phyloP scores from a whole-genome alignment of 306 rosid species.

The Malus asiatica region DNA sequence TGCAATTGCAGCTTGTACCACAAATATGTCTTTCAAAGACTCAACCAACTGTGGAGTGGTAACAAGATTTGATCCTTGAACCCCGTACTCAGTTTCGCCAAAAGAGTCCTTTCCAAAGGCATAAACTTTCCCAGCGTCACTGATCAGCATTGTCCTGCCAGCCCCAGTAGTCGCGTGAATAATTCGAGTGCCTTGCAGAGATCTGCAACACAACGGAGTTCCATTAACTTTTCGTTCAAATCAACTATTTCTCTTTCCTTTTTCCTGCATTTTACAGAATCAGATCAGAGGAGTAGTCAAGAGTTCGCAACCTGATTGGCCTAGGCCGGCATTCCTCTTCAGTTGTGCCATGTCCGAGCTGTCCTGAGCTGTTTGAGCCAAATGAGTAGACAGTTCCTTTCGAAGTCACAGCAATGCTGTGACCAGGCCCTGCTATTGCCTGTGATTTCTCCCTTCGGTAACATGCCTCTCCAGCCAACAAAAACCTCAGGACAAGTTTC shows the following conservation, averaged over 20 bases:
- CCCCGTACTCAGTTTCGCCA: slow-evolving; percentile 73
- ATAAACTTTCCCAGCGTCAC: slow-evolving; percentile 78
- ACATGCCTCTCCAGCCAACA: slow-evolving; percentile 85
- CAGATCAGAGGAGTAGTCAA: slow-evolving; percentile 12
- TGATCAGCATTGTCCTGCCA: slow-evolving; percentile 89
- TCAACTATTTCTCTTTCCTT: slow-evolving; percentile 33
- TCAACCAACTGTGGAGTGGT: slow-evolving; percentile 66
- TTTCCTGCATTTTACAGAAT: slow-evolving; percentile 21
- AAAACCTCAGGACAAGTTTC: slow-evolving; percentile 87
- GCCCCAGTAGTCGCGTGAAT: slow-evolving; percentile 88
- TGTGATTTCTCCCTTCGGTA: slow-evolving; percentile 82
- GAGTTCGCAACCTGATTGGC: slow-evolving; percentile 60
- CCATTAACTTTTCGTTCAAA: slow-evolving; percentile 32
- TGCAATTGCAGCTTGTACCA: slow-evolving; percentile 96
- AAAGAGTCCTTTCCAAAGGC: slow-evolving; percentile 86
- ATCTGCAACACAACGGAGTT: slow-evolving; percentile 67
- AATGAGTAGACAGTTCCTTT: slow-evolving; percentile 76
- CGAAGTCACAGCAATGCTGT: slow-evolving; percentile 85
- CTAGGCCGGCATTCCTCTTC: slow-evolving; percentile 76
- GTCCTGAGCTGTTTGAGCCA: slow-evolving; percentile 87
- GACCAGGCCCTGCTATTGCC: slow-evolving; percentile 97
- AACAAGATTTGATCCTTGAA: slow-evolving; percentile 47
- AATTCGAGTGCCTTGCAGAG: slow-evolving; percentile 75
- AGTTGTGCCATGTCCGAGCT: slow-evolving; percentile 81
- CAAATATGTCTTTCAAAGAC: slow-evolving; percentile 70